Evolutionary conservation across 1,139 yeast species (phyloP), one percentile per base, ranked within the genome.

Genomic region (Suzukiozyma palmioleophila): DNA sequence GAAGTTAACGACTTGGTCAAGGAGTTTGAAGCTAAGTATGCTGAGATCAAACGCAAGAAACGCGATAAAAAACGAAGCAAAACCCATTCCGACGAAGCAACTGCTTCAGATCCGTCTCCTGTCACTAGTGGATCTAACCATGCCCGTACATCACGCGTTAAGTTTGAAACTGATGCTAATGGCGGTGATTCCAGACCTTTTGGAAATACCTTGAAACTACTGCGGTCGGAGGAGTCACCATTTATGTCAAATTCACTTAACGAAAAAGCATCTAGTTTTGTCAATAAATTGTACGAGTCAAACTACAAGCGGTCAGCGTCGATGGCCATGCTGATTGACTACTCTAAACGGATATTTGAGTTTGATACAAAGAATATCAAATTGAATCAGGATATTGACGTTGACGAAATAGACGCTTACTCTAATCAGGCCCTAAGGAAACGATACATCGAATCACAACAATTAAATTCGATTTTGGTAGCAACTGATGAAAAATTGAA

Each of bases 391-490:
- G 30, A 46, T 26, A 11, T 26, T 7, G 52, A 46, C 1, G 44
- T 41, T 13, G 48, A 53, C 34, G 61, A 57, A 24, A 25, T 33
- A 10, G 66, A 62, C 12, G 43, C 44, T 2, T 39, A 53, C 16
- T 53, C 59, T 2, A 41, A 43, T 2, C 40, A 40, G 7, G 18
- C 40, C 13, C 33, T 57, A 15, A 40, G 57, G 14, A 66, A 70
- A 41, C 59, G 89, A 39, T 83, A 79, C 49, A 47, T 79, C 3
- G 57, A 69, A 0, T 43, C 53, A 8, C 56, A 51, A 0, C 56
- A 56, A 1, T 43, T 82, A 3, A 51, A 29, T 3, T 8, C 26
- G 8, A 26, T 45, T 6, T 27, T 48, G 9, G n/a, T 30, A 8
- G 34, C 44, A 11, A 41, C 45, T 7, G 52, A 46, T 21, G 37